Evolutionary conservation across 805 yeast species (phyloP).

Genomic region (Pichia deserticola): DNA sequence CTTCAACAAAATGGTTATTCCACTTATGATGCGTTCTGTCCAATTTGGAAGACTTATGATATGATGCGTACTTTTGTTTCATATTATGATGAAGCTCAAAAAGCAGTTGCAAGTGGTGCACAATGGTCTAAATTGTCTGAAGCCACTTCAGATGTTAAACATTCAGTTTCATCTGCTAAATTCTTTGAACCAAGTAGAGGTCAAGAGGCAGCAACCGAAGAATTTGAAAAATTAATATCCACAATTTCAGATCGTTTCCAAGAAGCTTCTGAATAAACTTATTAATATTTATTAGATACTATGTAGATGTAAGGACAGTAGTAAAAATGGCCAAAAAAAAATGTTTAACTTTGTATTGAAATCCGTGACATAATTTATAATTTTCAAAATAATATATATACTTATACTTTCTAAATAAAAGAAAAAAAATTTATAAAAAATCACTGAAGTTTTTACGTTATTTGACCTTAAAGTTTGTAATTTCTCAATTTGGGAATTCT

Average conservation of each 20-base stretch:
- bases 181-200: constrained; percentile 95
- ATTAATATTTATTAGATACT: neutral
- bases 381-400: neutral
- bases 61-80: constrained; percentile 95
- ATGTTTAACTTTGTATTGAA: constrained; percentile 5
- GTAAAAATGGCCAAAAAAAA: neutral
- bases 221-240: constrained; percentile 68
- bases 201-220: constrained; percentile 63
- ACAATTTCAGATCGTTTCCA: constrained; percentile 86
- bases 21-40: constrained; percentile 97
- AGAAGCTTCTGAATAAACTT: constrained; percentile 77
- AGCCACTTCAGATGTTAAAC: constrained; percentile 84
- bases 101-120: constrained; percentile 89
- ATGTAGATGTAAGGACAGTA: neutral
- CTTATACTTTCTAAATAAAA: no score
- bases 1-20: constrained; percentile 99
- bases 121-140: constrained; percentile 90
- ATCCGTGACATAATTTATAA: neutral
- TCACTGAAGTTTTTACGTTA: no score
- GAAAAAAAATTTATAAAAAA: no score
- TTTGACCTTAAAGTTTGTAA: no score
- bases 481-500: no score
- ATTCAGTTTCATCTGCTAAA: constrained; percentile 88
- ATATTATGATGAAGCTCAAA: constrained; percentile 95
- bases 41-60: constrained; percentile 96